Base-by-base conservation (phyloP, 78 protist species). In the Dictyostelium brefeldianum region DNA sequence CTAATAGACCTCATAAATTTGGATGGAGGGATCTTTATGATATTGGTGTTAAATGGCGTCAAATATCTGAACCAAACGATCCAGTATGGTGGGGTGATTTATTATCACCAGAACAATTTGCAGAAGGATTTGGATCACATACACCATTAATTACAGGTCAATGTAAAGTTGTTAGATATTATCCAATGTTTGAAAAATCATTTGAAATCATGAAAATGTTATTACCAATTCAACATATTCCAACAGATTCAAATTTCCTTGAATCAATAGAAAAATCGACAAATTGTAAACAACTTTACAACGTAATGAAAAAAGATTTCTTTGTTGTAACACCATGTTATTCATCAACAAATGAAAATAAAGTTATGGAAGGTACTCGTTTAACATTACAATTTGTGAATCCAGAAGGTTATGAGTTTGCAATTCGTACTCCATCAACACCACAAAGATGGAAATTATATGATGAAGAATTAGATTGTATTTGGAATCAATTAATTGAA, bases 1-100 rank as follows among this genome's bases (percentile, higher is more conserved):
- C 25, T 0, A 54, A 22, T 25, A 43, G 36, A n/a, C n/a, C 31
- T 12, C 81, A 75, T 25, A 0, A n/a, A 57, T 85, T 85, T n/a
- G 65, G 79, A 25, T 95, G 95, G 94, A 78, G 97, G 27, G 96
- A 96, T 54, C 71, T 96, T 5, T 96, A 62, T 75, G 93, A 89
- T 69, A 70, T 83, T 2, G 83, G 77, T 1, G 91, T 89, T 20
- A 83, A 64, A 27, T 96, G 97, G 97, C 27, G 97, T n/a, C 97
- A 96, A 48, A 29, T 74, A 9, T 77, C 96, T 3, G 97, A 96
- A 54, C 97, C 97, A 48, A 96, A 96, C 50, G 97, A 96, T 78
- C 92, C 97, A 14, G 96, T 92, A 22, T 96, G 94, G 94, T 96
- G 97, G 97, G 89, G 93, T n/a, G 97, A 96, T 47, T 12, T n/a